A percentile compares a stretch with the other conserved stretches of the same genome.
These are phyloP conservation scores for Picea abies DNA, from an alignment of 83 land plant species.

Conservation along the genomic window DNA sequence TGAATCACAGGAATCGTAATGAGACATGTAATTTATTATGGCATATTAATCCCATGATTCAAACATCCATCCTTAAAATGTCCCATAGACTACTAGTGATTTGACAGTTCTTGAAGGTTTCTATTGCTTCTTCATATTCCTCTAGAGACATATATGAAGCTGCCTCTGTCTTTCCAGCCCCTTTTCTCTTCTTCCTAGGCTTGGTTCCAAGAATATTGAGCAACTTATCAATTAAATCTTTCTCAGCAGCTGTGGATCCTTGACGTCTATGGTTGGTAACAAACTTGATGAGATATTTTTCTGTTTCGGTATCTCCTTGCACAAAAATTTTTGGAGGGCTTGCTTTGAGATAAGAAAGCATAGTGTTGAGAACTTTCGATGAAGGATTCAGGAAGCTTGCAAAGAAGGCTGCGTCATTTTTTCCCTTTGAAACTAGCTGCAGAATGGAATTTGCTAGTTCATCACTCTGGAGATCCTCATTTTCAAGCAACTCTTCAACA, in stretches of 20 bases:
- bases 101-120: constrained; percentile 21
- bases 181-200: constrained; percentile 26
- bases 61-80: constrained; percentile 16
- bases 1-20: background rate
- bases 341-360: constrained; percentile 22
- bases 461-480: constrained; percentile 31
- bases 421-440: constrained; percentile 18
- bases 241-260: constrained; percentile 16
- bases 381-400: constrained; percentile 29
- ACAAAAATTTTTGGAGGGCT: constrained; percentile 22
- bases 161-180: background rate
- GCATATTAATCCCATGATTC: background rate
- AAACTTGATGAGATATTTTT: constrained; percentile 15
- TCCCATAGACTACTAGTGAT: constrained; percentile 23
- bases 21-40: background rate
- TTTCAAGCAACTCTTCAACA: constrained; percentile 20
- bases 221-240: constrained; percentile 18
- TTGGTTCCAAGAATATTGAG: constrained; percentile 18
- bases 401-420: constrained; percentile 21
- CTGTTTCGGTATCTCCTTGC: constrained; percentile 20
- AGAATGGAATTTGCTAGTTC: constrained; percentile 22
- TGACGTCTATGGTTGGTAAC: constrained; percentile 16
- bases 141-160: constrained; percentile 15
- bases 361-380: constrained; percentile 14
- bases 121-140: constrained; percentile 28